Conservation (phyloP, 116 monocot genomes). For the Phalaenopsis hybrid region DNA sequence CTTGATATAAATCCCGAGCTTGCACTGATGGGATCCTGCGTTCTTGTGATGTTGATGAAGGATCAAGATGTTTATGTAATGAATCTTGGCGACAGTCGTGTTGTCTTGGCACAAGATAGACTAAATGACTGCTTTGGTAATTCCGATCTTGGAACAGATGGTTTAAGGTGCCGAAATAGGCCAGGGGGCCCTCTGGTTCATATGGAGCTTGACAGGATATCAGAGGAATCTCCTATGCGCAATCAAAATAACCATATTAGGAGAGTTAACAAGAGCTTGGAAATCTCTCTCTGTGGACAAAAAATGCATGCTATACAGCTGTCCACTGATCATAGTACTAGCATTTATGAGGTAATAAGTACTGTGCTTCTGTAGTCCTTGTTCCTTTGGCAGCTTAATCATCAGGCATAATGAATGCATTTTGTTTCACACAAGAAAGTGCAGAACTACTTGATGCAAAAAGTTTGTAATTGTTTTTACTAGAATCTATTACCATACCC, state of each 20-base stretch:
- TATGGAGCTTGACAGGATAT: constrained; percentile 87
- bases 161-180: constrained; percentile 41
- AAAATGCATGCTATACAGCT: constrained; percentile 78
- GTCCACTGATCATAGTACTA: constrained; percentile 84
- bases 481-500: too few relatives aligned
- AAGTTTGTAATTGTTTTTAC: too few relatives aligned
- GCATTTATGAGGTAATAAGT: constrained; percentile 64
- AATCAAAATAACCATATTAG: constrained; percentile 45
- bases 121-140: constrained; percentile 25
- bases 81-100: constrained; percentile 97
- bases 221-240: constrained; percentile 89
- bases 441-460: background rate
- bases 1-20: constrained; percentile 90
- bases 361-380: background rate
- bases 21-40: constrained; percentile 96
- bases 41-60: constrained; percentile 99
- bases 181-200: constrained; percentile 69
- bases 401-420: background rate
- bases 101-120: constrained; percentile 83
- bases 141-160: constrained; percentile 33
- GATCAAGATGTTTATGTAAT: constrained; percentile 98
- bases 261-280: constrained; percentile 58
- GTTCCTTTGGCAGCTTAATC: background rate
- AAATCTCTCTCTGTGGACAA: constrained; percentile 63
- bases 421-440: background rate